These are phyloP conservation scores for Coemansia interrupta DNA, from an alignment of 192 early-diverging fungal species.

Conservation along the genomic window DNA sequence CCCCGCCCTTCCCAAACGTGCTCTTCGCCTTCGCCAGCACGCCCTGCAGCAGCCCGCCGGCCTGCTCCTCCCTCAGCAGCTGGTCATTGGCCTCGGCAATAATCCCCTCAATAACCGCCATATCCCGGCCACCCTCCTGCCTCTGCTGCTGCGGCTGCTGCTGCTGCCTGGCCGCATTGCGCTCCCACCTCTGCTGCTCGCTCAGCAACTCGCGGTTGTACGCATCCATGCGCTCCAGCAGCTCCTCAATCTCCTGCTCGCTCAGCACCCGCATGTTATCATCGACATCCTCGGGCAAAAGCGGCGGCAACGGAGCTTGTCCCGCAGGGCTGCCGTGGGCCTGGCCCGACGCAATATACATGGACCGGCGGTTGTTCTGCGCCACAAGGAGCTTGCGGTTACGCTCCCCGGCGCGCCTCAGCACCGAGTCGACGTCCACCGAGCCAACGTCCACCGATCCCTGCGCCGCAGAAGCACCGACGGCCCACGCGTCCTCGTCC, in stretches of 20 bases:
- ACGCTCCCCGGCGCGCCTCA: conserved; percentile 32
- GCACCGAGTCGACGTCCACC: conserved; percentile 35
- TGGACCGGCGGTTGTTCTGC: conserved; percentile 49
- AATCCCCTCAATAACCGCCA: conserved; percentile 34
- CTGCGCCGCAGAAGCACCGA: too few relatives aligned
- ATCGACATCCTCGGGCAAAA: conserved; percentile 25
- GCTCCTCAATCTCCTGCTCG: conserved; percentile 35
- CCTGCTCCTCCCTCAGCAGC: conserved; percentile 35
- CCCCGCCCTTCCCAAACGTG: conserved; percentile 16
- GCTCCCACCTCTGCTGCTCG: conserved; percentile 41
- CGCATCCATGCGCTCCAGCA: conserved; percentile 45
- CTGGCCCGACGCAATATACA: conserved; percentile 22
- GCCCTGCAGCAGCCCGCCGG: conserved; percentile 23
- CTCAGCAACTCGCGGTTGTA: conserved; percentile 48
- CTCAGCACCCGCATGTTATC: conserved; percentile 49
- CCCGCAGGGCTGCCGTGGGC: too few relatives aligned
- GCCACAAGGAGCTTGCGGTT: conserved; percentile 42
- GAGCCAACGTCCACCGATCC: conserved; percentile 31
- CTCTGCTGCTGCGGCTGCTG: not conserved
- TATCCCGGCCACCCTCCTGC: conserved; percentile 8
- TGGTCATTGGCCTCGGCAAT: conserved; percentile 40
- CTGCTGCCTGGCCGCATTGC: not conserved
- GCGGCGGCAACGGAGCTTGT: too few relatives aligned
- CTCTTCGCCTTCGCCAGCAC: conserved; percentile 36
- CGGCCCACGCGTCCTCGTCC: too few relatives aligned